These are phyloP conservation scores for Cordyceps tenuipes DNA, from an alignment of 2,329 filamentous ascomycete genomes.

Conservation along the genomic window DNA sequence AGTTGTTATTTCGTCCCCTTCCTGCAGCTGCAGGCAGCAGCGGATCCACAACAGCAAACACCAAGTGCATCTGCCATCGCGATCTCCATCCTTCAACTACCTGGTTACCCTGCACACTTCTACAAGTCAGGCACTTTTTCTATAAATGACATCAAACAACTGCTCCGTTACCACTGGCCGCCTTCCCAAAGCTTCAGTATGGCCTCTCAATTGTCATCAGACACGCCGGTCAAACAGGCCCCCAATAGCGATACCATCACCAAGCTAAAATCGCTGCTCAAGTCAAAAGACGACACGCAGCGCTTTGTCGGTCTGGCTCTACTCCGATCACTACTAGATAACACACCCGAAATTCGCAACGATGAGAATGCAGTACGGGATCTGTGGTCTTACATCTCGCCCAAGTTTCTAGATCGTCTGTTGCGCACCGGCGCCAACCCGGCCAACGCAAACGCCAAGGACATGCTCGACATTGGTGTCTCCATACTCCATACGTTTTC, in stretches of 20 bases:
- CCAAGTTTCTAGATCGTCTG: constrained; percentile 56
- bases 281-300: constrained; percentile 56
- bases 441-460: constrained; percentile 37
- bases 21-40: too few relatives aligned
- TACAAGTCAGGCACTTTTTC: not conserved
- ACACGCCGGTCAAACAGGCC: not conserved
- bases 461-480: constrained; percentile 57
- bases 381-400: constrained; percentile 52
- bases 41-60: not conserved
- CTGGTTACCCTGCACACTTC: not conserved
- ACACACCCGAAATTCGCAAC: constrained; percentile 41
- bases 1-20: too few relatives aligned
- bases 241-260: constrained; percentile 22
- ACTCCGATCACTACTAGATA: constrained; percentile 58
- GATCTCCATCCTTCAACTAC: not conserved
- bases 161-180: not conserved
- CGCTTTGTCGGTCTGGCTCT: constrained; percentile 60
- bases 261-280: constrained; percentile 48
- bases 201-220: not conserved
- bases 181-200: not conserved
- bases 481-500: constrained; percentile 56
- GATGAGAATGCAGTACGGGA: constrained; percentile 36
- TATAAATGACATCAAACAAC: not conserved
- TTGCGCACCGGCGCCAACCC: constrained; percentile 43
- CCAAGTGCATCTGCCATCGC: not conserved